Evolutionary conservation across 2,329 filamentous ascomycete genomes (phyloP).

Genomic region (Cercospora janseana): DNA sequence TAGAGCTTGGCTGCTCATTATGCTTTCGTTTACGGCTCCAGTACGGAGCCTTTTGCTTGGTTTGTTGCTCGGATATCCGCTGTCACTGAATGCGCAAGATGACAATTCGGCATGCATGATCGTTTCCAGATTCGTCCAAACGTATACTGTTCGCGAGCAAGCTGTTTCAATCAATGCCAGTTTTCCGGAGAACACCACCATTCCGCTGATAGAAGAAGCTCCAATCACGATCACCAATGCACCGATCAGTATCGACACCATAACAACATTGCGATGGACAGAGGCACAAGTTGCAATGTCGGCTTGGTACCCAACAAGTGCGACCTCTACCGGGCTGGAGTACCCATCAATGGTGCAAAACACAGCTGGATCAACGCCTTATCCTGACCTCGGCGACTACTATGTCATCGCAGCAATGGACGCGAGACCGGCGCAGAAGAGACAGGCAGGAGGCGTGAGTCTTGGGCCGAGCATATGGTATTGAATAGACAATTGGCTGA

Average conservation of each 20-base stretch:
- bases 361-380: background rate
- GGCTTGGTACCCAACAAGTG: background rate
- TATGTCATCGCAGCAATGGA: constrained; percentile 12
- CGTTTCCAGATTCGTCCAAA: constrained; percentile 12
- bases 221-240: constrained; percentile 34
- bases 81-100: background rate
- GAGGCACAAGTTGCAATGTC: constrained; percentile 16
- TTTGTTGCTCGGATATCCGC: constrained; percentile 14
- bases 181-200: constrained; percentile 33
- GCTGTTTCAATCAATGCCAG: constrained; percentile 32
- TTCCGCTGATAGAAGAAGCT: constrained; percentile 29
- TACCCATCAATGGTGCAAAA: background rate
- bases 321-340: background rate
- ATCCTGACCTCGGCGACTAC: constrained; percentile 12
- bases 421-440: constrained; percentile 9
- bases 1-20: constrained; percentile 8
- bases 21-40: constrained; percentile 14
- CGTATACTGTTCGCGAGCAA: constrained; percentile 31
- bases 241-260: constrained; percentile 31
- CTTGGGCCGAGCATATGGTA: background rate
- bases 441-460: constrained; percentile 17
- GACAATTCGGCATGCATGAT: constrained; percentile 19
- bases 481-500: background rate
- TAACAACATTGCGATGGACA: constrained; percentile 34
- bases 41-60: constrained; percentile 16